Evolutionary conservation across 1,139 yeast genomes (phyloP).

Genomic region (Scheffersomyces titani): DNA sequence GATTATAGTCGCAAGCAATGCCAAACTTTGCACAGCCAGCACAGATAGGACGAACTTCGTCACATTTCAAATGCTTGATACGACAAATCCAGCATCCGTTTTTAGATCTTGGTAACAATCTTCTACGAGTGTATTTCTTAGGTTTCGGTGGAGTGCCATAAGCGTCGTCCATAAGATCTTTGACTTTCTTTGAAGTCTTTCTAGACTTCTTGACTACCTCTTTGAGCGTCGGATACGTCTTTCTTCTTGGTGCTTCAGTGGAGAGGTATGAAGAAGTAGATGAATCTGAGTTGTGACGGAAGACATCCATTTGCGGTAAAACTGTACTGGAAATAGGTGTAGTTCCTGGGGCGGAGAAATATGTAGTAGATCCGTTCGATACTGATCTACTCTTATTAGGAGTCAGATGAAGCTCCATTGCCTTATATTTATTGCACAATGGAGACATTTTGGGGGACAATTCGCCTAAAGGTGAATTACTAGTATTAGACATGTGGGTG

Average conservation of each 20-base stretch:
- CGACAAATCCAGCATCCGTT: constrained; percentile 55
- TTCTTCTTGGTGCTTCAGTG: constrained; percentile 21
- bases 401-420: constrained; percentile 17
- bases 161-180: background rate
- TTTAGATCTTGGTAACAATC: constrained; percentile 44
- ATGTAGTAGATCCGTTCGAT: constrained; percentile 12
- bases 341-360: constrained; percentile 6
- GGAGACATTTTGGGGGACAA: constrained; percentile 17
- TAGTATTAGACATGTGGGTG: constrained; percentile 15
- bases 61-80: constrained; percentile 51
- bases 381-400: constrained; percentile 13
- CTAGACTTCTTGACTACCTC: constrained; percentile 16
- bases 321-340: constrained; percentile 11
- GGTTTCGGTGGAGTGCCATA: constrained; percentile 12
- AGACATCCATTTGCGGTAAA: constrained; percentile 26
- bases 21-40: constrained; percentile 42
- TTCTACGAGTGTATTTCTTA: constrained; percentile 43
- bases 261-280: constrained; percentile 14
- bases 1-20: constrained; percentile 47
- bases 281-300: constrained; percentile 30
- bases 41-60: constrained; percentile 43
- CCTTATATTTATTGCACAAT: constrained; percentile 21
- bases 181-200: constrained; percentile 4
- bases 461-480: constrained; percentile 13
- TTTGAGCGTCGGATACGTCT: constrained; percentile 15